Conservation (phyloP, 2,329 filamentous ascomycete species). For the Cladosporium sp. region DNA sequence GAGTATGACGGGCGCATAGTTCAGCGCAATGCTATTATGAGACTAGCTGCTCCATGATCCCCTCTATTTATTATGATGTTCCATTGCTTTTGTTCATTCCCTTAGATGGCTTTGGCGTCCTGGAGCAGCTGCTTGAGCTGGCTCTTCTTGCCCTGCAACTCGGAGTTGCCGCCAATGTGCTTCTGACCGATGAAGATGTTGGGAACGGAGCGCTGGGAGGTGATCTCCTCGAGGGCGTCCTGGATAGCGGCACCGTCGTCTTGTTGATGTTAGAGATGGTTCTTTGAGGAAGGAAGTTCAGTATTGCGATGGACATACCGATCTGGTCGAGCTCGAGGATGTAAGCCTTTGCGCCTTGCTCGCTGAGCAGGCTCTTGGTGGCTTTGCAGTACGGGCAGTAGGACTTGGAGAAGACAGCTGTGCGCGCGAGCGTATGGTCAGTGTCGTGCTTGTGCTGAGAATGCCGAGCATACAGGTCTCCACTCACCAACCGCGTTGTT, state of each 20-base stretch:
- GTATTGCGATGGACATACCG: slow-evolving; percentile 49
- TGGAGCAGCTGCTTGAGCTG: slow-evolving; percentile 62
- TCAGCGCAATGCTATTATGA: no score
- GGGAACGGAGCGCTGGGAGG: slow-evolving; percentile 81
- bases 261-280: slow-evolving; percentile 31
- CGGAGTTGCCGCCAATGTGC: slow-evolving; percentile 96
- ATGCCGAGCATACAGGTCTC: not conserved
- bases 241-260: slow-evolving; percentile 82
- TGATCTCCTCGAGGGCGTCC: slow-evolving; percentile 73
- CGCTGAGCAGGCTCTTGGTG: slow-evolving; percentile 69
- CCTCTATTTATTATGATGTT: no score
- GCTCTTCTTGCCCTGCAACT: slow-evolving; percentile 62
- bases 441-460: not conserved
- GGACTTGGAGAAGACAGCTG: slow-evolving; percentile 93
- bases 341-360: slow-evolving; percentile 66
- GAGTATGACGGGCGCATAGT: not conserved
- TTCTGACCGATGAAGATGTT: slow-evolving; percentile 90
- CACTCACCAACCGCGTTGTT: slow-evolving; percentile 76
- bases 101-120: slow-evolving; percentile 59
- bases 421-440: slow-evolving; percentile 3
- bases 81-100: not conserved
- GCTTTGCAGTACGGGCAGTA: slow-evolving; percentile 90
- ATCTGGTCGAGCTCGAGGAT: slow-evolving; percentile 80
- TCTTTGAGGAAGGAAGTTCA: no score
- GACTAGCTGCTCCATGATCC: no score